Conservation (phyloP, 441 rosid genomes). For the Populus hybrid region DNA sequence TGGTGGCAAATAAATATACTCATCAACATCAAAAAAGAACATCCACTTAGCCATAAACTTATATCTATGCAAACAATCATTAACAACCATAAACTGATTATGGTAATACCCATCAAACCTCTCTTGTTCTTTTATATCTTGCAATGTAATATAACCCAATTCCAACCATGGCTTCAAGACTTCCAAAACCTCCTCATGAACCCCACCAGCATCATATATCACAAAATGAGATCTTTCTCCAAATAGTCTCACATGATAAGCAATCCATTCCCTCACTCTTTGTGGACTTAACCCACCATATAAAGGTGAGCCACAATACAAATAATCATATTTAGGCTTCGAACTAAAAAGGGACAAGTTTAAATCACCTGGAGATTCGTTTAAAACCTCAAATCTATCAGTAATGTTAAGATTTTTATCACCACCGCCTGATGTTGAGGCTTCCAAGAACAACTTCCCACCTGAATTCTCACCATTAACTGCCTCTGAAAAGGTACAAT, state of each 20-base stretch:
- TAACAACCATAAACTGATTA: conserved; percentile 89
- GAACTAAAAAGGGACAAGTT: conserved; percentile 36
- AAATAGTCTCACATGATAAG: conserved; percentile 71
- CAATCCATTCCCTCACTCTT: conserved; percentile 79
- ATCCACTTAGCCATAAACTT: conserved; percentile 73
- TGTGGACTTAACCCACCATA: conserved; percentile 75
- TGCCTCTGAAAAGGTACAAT: conserved; percentile 60
- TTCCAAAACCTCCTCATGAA: conserved; percentile 61
- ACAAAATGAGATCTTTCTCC: conserved; percentile 79
- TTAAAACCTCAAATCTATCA: conserved; percentile 48
- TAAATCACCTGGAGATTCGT: conserved; percentile 43
- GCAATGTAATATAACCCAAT: conserved; percentile 71
- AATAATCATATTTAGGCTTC: conserved; percentile 63
- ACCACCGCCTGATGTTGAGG: conserved; percentile 64
- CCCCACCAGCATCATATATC: conserved; percentile 84
- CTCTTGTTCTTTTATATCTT: conserved; percentile 77
- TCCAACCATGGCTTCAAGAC: conserved; percentile 90
- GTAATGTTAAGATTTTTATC: conserved; percentile 48
- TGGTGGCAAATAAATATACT: conserved; percentile 56
- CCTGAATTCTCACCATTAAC: conserved; percentile 64
- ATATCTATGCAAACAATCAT: conserved; percentile 83
- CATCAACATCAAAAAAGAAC: conserved; percentile 88
- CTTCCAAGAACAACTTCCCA: conserved; percentile 57
- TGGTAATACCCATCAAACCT: conserved; percentile 93
- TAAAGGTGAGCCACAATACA: conserved; percentile 80